Conservation (phyloP, 257 asterid genomes). For the Solanum sejunctum region DNA sequence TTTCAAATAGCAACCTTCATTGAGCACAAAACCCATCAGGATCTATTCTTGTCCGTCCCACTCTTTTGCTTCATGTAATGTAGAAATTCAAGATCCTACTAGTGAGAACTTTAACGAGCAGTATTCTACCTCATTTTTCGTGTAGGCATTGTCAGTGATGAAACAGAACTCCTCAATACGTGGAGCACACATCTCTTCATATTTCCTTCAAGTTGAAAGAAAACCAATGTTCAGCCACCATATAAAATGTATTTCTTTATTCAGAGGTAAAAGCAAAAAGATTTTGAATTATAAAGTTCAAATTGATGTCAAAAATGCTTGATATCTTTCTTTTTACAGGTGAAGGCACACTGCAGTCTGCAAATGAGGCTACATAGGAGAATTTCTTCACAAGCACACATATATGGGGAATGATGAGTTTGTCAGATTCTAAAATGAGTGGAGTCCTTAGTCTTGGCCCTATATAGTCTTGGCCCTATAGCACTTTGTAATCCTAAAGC, state of each 20-base stretch:
- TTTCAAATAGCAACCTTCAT: no score
- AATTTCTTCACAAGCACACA: neutral
- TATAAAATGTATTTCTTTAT: neutral
- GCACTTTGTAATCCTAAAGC: neutral
- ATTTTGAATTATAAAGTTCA: neutral
- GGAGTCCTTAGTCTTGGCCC: neutral
- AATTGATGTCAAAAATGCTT: neutral
- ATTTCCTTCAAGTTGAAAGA: constrained; percentile 46
- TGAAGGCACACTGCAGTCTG: neutral
- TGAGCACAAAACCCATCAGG: neutral
- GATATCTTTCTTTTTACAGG: neutral
- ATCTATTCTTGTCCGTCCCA: neutral
- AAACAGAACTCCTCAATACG: constrained; percentile 68
- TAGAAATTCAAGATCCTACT: neutral
- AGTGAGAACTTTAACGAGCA: neutral
- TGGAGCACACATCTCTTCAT: constrained; percentile 83
- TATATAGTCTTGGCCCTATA: neutral
- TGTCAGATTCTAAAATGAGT: neutral
- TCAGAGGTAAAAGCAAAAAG: neutral
- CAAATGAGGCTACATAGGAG: neutral
- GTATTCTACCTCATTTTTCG: constrained; percentile 51
- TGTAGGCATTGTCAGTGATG: constrained; percentile 67
- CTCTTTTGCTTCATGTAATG: neutral
- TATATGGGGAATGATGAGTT: neutral
- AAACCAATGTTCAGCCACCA: neutral